Percentiles rank a stretch among this genome's conserved stretches.
Evolutionary conservation across 2,329 filamentous ascomycete species (phyloP).

Genomic region (Ceratocystis huliohia): DNA sequence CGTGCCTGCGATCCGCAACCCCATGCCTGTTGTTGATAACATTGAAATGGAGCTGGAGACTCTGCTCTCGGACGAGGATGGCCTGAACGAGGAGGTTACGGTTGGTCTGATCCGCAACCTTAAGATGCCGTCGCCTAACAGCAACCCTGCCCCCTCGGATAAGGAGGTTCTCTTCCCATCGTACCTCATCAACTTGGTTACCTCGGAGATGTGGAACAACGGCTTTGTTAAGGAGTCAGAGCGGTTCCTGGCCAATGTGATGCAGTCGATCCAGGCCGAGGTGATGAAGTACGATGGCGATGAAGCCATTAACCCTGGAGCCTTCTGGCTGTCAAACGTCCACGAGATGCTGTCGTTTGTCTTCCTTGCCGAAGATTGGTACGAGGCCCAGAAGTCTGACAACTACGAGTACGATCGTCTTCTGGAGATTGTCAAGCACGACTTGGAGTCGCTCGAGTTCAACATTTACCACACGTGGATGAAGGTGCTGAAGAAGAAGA

Average conservation of each 20-base stretch:
- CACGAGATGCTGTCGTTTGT: slow-evolving; percentile 99
- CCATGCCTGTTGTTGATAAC: slow-evolving; percentile 60
- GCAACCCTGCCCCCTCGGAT: slow-evolving; percentile 81
- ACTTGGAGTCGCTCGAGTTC: slow-evolving; percentile 94
- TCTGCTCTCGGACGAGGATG: slow-evolving; percentile 87
- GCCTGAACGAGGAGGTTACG: slow-evolving; percentile 90
- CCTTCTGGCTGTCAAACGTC: slow-evolving; percentile 98
- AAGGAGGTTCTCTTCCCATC: slow-evolving; percentile 98
- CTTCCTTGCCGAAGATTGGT: slow-evolving; percentile 98
- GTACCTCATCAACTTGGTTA: slow-evolving; percentile 97
- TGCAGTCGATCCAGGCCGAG: slow-evolving; percentile 98
- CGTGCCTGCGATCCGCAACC: slow-evolving; percentile 44
- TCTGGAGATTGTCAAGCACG: slow-evolving; percentile 97
- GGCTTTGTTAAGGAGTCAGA: slow-evolving; percentile 99
- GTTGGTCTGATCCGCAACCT: slow-evolving; percentile 92
- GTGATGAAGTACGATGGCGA: slow-evolving; percentile 98
- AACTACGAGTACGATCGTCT: slow-evolving; percentile 98
- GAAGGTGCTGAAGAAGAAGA: slow-evolving; percentile 98
- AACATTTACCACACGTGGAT: slow-evolving; percentile 99
- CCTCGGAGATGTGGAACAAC: slow-evolving; percentile 99
- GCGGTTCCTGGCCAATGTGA: slow-evolving; percentile 95
- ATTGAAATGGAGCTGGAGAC: slow-evolving; percentile 92
- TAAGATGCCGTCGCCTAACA: slow-evolving; percentile 83
- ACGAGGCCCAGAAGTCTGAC: slow-evolving; percentile 97
- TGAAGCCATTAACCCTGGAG: slow-evolving; percentile 89